Base-by-base conservation (phyloP, 73 alveolate species). In the Paramecium sexaurelia region DNA sequence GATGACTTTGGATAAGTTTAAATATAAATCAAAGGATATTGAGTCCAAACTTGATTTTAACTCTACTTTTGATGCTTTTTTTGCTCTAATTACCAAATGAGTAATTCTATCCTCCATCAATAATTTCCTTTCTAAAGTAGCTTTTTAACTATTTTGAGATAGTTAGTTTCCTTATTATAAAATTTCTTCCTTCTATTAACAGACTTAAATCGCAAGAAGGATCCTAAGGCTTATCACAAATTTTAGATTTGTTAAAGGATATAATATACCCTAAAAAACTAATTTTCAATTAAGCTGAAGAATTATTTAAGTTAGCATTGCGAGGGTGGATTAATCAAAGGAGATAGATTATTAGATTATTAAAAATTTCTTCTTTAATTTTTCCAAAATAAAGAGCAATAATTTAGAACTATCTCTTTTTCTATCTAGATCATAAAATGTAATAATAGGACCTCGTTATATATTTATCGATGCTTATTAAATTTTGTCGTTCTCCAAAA, bases 321-420 rank as follows among this genome's bases (percentile, higher is more conserved):
- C 3, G 19, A 19, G 17, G 67, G 67, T 51, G 19, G 1, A 51
- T 17, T 51, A 4, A 51, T 6, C 17, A 17, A 19, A 4, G 67
- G 67, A 32, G 83, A n/a, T n/a, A n/a, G n/a, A n/a, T n/a, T 8
- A 27, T 37, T 19, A n/a, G n/a, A 71, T 71, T 37, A 9, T 15
- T 17, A n/a, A 17, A 36, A 32, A 71, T 11, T 71, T 71, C 86
- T 71, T 71, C 86, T 71, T 37, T 71, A 10, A 71, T 71, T 71
- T 71, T 33, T 71, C 86, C 13, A 71, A 5, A 15, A 71, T 33
- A 17, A 71, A 71, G 6, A 71, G 56, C 9, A 71, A 37, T 71
- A 71, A 71, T 71, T 71, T 61, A 13, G 57, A 35, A 20, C 86
- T 71, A 71, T 71, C 55, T 33, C 86, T 71, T 36, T 71, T 35